These are phyloP conservation scores for Candida frijolesensis DNA, from an alignment of 1,139 yeast species.

Conservation along the genomic window DNA sequence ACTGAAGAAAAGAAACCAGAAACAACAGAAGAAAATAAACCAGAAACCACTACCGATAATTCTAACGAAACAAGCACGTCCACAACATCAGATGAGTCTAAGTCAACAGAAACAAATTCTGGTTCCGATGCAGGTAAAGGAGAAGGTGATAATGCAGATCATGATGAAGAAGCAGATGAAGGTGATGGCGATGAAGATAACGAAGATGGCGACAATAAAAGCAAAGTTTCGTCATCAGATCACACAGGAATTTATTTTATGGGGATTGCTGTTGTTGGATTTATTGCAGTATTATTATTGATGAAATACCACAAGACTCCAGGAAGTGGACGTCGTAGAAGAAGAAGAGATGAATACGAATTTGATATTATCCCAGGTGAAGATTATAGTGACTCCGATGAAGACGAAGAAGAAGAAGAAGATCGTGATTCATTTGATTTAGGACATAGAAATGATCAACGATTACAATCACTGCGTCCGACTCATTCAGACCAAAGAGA, in stretches of 20 bases:
- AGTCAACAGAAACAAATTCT: conserved; percentile 9
- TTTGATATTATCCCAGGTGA: conserved; percentile 77
- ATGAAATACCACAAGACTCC: conserved; percentile 56
- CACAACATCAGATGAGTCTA: neutral
- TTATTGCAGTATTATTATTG: conserved; percentile 52
- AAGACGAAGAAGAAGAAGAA: conserved; percentile 21
- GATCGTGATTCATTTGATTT: conserved; percentile 30
- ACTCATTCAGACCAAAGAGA: conserved; percentile 11
- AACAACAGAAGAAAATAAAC: conserved; percentile 1
- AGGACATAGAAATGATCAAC: conserved; percentile 24
- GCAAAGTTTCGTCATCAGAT: conserved; percentile 29
- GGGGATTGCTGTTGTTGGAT: conserved; percentile 61
- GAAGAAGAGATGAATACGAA: conserved; percentile 76
- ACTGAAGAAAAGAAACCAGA: conserved; percentile 1
- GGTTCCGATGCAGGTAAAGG: conserved; percentile 19
- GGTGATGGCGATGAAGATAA: conserved; percentile 11
- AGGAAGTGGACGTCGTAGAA: conserved; percentile 49
- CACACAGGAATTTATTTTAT: conserved; percentile 63
- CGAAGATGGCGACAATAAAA: conserved; percentile 28
- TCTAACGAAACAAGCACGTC: conserved; percentile 6
- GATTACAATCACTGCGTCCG: neutral
- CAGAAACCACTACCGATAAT: neutral
- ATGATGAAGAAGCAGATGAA: neutral
- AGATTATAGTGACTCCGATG: conserved; percentile 48
- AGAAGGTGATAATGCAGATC: conserved; percentile 21